These are phyloP conservation scores for Babesia ovis DNA, from an alignment of 169 alveolate genomes.

Conservation along the genomic window DNA sequence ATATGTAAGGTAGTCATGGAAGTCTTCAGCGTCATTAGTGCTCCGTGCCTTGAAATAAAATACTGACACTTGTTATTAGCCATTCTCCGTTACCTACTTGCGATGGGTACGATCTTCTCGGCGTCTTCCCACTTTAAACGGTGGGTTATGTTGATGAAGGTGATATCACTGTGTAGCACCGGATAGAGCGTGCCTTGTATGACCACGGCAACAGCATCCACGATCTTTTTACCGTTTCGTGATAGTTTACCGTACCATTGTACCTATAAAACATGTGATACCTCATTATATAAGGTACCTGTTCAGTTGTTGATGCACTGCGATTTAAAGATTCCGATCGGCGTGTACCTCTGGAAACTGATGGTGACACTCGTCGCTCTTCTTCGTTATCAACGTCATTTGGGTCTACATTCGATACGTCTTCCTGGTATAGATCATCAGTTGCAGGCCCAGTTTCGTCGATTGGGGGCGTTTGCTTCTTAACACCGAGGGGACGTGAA, in stretches of 20 bases:
- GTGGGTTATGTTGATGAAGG: constrained; percentile 59
- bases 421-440: neutral
- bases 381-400: neutral
- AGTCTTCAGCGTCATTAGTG: constrained; percentile 19
- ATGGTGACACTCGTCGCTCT: neutral
- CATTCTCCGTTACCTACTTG: constrained; percentile 15
- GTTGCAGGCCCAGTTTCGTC: neutral
- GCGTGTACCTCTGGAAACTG: neutral
- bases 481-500: neutral
- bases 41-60: constrained; percentile 38
- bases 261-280: too few species aligned
- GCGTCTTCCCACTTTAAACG: constrained; percentile 66
- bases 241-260: constrained; percentile 60
- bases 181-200: constrained; percentile 24
- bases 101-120: constrained; percentile 44
- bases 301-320: too few species aligned
- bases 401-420: neutral
- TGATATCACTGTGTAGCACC: constrained; percentile 23
- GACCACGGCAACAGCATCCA: constrained; percentile 36
- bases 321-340: neutral
- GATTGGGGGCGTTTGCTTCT: neutral
- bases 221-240: constrained; percentile 56
- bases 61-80: constrained; percentile 8
- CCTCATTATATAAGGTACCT: too few species aligned
- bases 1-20: constrained; percentile 57